Evolutionary conservation across 495 filamentous ascomycete species (phyloP), one percentile per base, ranked within the genome.

Genomic region (Hamigera avellanea): DNA sequence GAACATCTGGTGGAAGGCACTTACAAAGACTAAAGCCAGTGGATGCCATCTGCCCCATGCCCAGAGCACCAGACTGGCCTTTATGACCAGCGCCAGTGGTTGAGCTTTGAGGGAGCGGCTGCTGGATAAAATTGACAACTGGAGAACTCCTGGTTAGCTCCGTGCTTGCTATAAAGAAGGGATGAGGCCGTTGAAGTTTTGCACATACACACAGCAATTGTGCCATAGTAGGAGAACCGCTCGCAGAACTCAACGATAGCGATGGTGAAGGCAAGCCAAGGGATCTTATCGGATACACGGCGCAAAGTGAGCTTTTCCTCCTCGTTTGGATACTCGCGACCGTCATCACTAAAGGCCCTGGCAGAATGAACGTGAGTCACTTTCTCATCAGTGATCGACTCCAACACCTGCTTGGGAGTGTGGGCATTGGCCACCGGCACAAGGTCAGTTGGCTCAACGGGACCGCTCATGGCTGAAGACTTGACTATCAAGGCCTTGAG

Each of bases 201-300:
- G 17, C 14, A 57, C 62, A 39, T 62, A 73, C 70, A 75, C 21
- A 80, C 71, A 26, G 66, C 70, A 14, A 67, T 75, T 8, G 72
- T 75, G 26, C 77, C 77, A 46, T 80, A 80, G 59, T 76, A 80
- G 8, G 71, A 72, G 53, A 79, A 76, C 17, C 28, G 28, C 28
- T 30, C 28, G n/a, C 28, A 30, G 9, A 30, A 13, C n/a, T 30
- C 28, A 6, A 78, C 64, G 35, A 79, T 70, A 26, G 70, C 76
- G 39, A 82, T 67, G 27, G 72, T 72, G 45, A 70, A 81, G 8
- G 67, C 66, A 19, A 51, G 69, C 57, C 55, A 70, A 14, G 72
- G 76, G 23, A 82, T 69, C 33, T 59, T 61, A 34, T 67, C 76
- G 14, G 76, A 62, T 1, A 81, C 60, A 26, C 76, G 67, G 14